phyloP scores from a whole-genome alignment of 2,329 filamentous ascomycete genomes.

The Gnomoniopsis sp. region DNA sequence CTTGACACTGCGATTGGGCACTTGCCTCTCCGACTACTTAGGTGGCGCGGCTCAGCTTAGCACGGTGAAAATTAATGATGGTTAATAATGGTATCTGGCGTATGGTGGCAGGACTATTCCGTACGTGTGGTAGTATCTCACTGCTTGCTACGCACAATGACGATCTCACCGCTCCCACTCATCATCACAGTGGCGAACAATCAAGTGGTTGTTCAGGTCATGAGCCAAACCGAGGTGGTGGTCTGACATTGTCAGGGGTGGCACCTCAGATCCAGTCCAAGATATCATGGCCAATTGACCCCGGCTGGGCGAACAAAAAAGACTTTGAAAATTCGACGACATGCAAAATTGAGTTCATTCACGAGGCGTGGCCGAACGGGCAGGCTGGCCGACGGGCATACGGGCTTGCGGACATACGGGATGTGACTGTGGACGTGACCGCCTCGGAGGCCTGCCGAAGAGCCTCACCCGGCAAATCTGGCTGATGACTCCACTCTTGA shows the following conservation, averaged over 20 bases:
- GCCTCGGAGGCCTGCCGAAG: slow-evolving; percentile 16
- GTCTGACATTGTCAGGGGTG: neutral
- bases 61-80: slow-evolving; percentile 10
- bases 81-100: slow-evolving; percentile 1
- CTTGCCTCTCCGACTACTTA: no score
- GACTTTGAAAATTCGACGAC: neutral
- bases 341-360: neutral
- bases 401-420: neutral
- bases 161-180: slow-evolving; percentile 9
- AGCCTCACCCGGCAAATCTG: slow-evolving; percentile 15
- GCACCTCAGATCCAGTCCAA: slow-evolving; percentile 8
- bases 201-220: neutral
- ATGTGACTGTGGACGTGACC: slow-evolving; percentile 12
- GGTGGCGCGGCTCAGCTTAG: no score
- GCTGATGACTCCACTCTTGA: slow-evolving; percentile 7
- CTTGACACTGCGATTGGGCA: slow-evolving; percentile 6
- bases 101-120: slow-evolving; percentile 1
- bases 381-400: neutral
- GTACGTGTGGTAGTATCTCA: slow-evolving; percentile 1
- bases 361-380: neutral
- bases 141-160: neutral
- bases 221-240: no score
- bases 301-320: no score
- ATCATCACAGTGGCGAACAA: neutral
- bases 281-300: no score